phyloP scores from a whole-genome alignment of 768 basidiomycete species.

The Calocera cornea region DNA sequence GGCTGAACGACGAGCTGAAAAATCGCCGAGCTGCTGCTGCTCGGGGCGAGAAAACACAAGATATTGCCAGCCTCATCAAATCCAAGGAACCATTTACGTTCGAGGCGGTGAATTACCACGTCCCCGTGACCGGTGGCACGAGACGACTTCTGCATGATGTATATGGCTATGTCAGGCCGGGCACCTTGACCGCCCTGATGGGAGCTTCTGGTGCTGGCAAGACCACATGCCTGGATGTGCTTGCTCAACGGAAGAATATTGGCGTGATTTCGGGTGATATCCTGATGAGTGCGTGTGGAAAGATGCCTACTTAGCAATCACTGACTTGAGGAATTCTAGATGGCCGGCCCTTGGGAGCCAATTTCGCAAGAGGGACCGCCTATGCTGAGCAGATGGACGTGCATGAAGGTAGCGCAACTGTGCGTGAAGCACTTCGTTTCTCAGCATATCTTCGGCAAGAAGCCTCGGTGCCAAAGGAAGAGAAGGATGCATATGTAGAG shows the following conservation, averaged over 20 bases:
- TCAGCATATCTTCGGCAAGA: conserved; percentile 73
- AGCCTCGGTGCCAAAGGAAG: conserved; percentile 42
- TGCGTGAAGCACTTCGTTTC: conserved; percentile 66
- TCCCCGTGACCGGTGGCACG: conserved; percentile 36
- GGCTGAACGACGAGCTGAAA: conserved; percentile 27
- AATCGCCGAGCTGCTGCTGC: conserved; percentile 34
- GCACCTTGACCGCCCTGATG: conserved; percentile 75
- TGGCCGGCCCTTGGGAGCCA: conserved; percentile 11
- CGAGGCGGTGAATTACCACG: conserved; percentile 54
- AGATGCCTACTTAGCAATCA: conserved; percentile 36
- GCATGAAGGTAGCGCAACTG: conserved; percentile 62
- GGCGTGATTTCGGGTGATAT: conserved; percentile 55
- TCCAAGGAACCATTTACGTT: conserved; percentile 56
- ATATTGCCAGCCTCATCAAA: conserved; percentile 25
- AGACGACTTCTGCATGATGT: conserved; percentile 49
- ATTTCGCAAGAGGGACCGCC: conserved; percentile 34
- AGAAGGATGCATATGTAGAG: conserved; percentile 60
- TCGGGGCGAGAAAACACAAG: conserved; percentile 31
- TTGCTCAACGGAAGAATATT: conserved; percentile 44
- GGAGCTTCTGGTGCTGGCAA: conserved; percentile 65
- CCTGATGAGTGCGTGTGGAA: conserved; percentile 55
- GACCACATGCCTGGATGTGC: conserved; percentile 59
- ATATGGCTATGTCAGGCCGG: conserved; percentile 68
- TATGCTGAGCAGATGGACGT: conserved; percentile 82
- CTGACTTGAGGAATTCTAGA: conserved; percentile 30